Evolutionary conservation across 2,329 filamentous ascomycete species (phyloP).

Genomic region (Pseudogymnoascus pannorum): DNA sequence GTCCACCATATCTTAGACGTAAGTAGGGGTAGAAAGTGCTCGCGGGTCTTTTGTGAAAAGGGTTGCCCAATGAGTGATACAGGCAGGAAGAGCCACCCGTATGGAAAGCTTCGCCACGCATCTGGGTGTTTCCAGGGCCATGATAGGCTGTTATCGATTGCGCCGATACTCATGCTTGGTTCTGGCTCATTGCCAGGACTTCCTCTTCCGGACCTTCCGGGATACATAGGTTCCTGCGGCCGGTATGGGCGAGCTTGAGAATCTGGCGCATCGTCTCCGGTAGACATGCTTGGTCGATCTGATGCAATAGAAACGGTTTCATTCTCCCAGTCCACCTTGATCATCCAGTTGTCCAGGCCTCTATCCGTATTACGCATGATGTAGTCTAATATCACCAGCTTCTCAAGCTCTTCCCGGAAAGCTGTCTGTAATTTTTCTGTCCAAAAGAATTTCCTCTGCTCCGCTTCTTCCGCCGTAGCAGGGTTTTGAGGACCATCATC

Average conservation of each 20-base stretch:
- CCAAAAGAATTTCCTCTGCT: constrained; percentile 60
- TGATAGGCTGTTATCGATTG: constrained; percentile 95
- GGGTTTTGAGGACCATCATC: constrained; percentile 43
- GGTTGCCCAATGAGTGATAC: constrained; percentile 94
- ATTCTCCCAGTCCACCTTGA: constrained; percentile 82
- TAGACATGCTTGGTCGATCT: constrained; percentile 59
- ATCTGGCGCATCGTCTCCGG: constrained; percentile 24
- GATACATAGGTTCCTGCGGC: constrained; percentile 75
- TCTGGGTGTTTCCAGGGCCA: constrained; percentile 99
- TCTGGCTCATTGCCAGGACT: constrained; percentile 22
- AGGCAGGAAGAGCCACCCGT: constrained; percentile 95
- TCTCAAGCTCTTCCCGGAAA: constrained; percentile 91
- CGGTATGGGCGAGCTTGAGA: constrained; percentile 59
- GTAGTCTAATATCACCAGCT: constrained; percentile 94
- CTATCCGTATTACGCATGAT: constrained; percentile 98
- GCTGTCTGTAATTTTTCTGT: constrained; percentile 81
- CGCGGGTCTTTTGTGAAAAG: constrained; percentile 86
- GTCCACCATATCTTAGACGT: constrained; percentile 97
- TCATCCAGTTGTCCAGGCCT: constrained; percentile 99
- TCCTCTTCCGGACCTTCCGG: constrained; percentile 14
- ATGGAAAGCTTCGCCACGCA: constrained; percentile 83
- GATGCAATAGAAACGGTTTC: constrained; percentile 80
- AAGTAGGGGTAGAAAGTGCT: constrained; percentile 91
- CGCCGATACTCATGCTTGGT: constrained; percentile 65
- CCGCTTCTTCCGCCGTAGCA: constrained; percentile 18